Conservation (phyloP, 345 rosid genomes). For the Schrenkiella parvula region DNA sequence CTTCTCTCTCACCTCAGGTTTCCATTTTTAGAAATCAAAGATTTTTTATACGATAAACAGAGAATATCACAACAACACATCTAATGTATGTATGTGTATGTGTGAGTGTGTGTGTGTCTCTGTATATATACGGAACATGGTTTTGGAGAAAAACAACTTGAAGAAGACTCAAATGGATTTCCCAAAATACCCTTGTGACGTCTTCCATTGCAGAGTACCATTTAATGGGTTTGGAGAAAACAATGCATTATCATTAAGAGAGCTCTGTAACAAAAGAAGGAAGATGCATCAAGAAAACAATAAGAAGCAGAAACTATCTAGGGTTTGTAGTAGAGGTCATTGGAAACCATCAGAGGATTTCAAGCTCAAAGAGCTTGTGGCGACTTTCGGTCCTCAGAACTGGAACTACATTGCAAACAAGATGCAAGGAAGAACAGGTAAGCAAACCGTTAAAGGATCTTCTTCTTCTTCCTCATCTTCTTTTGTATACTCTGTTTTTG, state of each 20-base stretch:
- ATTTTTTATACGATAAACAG: not conserved
- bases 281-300: slow-evolving; percentile 13
- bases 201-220: slow-evolving; percentile 3
- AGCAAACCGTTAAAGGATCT: not conserved
- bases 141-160: not conserved
- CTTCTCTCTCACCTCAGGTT: slow-evolving; percentile 1
- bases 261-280: slow-evolving; percentile 6
- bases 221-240: slow-evolving; percentile 18
- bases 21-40: slow-evolving; percentile 10
- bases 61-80: not conserved
- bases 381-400: slow-evolving; percentile 70
- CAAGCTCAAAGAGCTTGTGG: slow-evolving; percentile 52
- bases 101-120: too few relatives aligned
- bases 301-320: not conserved
- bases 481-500: not conserved
- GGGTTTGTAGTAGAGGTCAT: slow-evolving; percentile 22
- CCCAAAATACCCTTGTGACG: slow-evolving; percentile 14
- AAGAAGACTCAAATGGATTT: slow-evolving; percentile 10
- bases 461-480: not conserved
- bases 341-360: slow-evolving; percentile 25
- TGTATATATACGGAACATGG: slow-evolving; percentile 11
- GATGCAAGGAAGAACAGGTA: slow-evolving; percentile 84
- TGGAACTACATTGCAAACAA: slow-evolving; percentile 80
- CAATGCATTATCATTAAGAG: slow-evolving; percentile 6
- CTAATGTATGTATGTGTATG: not conserved